These are phyloP conservation scores for Aspergillus heteromorphus DNA, from an alignment of 495 filamentous ascomycete genomes.

Conservation along the genomic window DNA sequence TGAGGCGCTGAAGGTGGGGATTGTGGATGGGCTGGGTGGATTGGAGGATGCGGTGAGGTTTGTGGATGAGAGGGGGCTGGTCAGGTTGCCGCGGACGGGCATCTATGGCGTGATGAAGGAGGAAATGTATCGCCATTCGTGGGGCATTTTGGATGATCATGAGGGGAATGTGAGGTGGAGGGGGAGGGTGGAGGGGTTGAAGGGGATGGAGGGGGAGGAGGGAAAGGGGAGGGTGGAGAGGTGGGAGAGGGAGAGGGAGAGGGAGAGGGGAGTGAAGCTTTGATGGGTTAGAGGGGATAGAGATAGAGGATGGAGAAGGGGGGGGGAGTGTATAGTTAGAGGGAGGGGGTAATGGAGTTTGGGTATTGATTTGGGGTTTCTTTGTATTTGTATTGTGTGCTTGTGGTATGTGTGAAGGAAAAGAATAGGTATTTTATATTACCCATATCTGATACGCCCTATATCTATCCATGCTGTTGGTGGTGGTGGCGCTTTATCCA, in stretches of 20 bases:
- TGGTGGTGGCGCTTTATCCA: too few species aligned
- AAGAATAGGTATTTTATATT: too few species aligned
- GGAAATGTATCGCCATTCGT: conserved; percentile 64
- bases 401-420: too few species aligned
- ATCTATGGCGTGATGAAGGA: conserved; percentile 64
- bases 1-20: conserved; percentile 54
- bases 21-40: conserved; percentile 65
- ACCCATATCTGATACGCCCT: too few species aligned
- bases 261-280: conserved; percentile 40
- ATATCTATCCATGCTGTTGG: too few species aligned
- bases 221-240: conserved; percentile 24
- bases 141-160: conserved; percentile 47
- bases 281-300: conserved; percentile 15
- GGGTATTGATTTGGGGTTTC: background rate
- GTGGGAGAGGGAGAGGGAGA: conserved; percentile 39
- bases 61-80: conserved; percentile 49
- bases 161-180: conserved; percentile 42
- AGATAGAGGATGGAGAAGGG: background rate
- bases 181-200: conserved; percentile 28
- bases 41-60: conserved; percentile 53
- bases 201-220: conserved; percentile 20
- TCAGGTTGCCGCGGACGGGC: conserved; percentile 52
- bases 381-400: background rate
- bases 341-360: background rate
- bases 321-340: background rate